Percentiles rank a stretch among this genome's conserved stretches.
Conservation (phyloP, 352 stramenopile species). For the Sclerospora graminicola region DNA sequence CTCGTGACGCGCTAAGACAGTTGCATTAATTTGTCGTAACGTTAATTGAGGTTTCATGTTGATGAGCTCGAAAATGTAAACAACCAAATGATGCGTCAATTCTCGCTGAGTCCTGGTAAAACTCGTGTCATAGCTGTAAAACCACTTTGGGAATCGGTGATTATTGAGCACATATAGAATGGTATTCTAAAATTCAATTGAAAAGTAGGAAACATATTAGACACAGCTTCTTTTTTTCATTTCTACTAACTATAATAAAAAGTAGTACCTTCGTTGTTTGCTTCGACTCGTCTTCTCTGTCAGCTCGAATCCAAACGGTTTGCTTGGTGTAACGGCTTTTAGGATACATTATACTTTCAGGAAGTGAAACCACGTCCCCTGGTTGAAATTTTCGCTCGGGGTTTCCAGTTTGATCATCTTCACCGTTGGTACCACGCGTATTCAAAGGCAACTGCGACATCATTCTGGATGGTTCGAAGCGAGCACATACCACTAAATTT, state of each 20-base stretch:
- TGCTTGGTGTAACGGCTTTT: slow-evolving; percentile 5
- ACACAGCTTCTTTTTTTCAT: no score
- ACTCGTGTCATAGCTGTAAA: slow-evolving; percentile 43
- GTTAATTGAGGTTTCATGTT: neutral
- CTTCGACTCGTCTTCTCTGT: slow-evolving; percentile 27
- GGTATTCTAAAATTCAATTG: slow-evolving; percentile 20
- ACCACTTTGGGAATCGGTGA: slow-evolving; percentile 37
- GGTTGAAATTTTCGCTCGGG: slow-evolving; percentile 13
- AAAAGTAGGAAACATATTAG: neutral
- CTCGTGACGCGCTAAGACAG: slow-evolving; percentile 24
- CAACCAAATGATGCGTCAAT: slow-evolving; percentile 33
- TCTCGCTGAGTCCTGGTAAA: slow-evolving; percentile 32
- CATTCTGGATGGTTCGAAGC: slow-evolving; percentile 26
- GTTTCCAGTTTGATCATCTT: neutral
- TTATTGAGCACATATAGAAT: slow-evolving; percentile 41
- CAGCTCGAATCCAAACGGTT: slow-evolving; percentile 25
- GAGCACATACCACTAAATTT: slow-evolving; percentile 29
- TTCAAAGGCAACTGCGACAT: neutral
- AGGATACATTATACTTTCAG: slow-evolving; percentile 3
- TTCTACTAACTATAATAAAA: neutral
- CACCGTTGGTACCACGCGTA: neutral
- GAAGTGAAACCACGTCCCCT: slow-evolving; percentile 11
- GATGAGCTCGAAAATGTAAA: slow-evolving; percentile 27
- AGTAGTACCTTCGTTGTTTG: slow-evolving; percentile 18
- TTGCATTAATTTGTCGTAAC: slow-evolving; percentile 3